A percentile compares a stretch with the other conserved stretches of the same genome.
phyloP scores from a whole-genome alignment of 441 rosid genomes.

The Gossypium trilobum region DNA sequence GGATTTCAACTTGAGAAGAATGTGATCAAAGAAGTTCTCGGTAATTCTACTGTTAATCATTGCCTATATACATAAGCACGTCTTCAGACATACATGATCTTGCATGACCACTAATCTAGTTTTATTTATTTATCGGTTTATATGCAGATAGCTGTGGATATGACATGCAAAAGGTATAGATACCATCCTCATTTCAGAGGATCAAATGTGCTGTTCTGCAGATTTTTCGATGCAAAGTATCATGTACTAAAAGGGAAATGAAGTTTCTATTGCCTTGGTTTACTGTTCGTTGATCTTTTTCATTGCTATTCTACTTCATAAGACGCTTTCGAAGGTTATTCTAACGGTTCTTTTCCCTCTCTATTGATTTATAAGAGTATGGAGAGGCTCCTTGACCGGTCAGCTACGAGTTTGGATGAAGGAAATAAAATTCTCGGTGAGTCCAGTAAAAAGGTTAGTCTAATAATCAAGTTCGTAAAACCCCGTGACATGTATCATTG shows the following conservation, averaged over 20 bases:
- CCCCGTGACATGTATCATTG: not conserved
- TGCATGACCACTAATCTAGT: conserved; percentile 18
- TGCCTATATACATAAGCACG: not conserved
- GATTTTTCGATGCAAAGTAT: not conserved
- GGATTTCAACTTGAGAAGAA: conserved; percentile 43
- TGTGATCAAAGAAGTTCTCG: conserved; percentile 41
- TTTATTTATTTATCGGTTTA: conserved; percentile 11
- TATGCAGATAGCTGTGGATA: conserved; percentile 53
- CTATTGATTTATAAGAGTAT: conserved; percentile 38
- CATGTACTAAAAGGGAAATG: not conserved
- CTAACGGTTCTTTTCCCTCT: not conserved
- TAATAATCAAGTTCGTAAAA: not conserved
- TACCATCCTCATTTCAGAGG: conserved; percentile 2
- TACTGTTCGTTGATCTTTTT: not conserved
- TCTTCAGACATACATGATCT: not conserved
- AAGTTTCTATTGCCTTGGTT: not conserved
- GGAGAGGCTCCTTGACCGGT: conserved; percentile 36
- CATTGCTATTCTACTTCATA: not conserved
- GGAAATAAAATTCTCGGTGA: conserved; percentile 15
- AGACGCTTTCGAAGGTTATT: not conserved
- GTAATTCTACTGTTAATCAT: conserved; percentile 24
- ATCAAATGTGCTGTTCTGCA: not conserved
- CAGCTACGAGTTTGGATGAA: conserved; percentile 20
- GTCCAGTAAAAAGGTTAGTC: conserved; percentile 39
- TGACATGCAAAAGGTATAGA: conserved; percentile 47